Conservation (phyloP, 768 basidiomycete genomes). For the Suillus placidus region DNA sequence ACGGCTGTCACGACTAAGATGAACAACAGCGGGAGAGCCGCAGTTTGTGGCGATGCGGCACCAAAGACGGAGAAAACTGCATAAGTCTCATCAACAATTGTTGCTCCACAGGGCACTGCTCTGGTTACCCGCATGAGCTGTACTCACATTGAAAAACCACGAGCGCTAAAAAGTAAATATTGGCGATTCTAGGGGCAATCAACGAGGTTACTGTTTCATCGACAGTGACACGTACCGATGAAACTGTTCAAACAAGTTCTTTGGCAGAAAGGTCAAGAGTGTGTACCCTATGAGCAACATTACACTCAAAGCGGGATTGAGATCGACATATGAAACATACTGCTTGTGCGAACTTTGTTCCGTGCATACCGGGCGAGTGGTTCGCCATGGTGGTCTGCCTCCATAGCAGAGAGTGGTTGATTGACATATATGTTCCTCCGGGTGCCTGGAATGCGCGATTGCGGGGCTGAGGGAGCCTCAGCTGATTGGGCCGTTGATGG, state of each 20-base stretch:
- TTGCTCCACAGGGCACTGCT: conserved; percentile 2
- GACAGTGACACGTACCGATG: conserved; percentile 55
- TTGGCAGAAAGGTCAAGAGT: conserved; percentile 85
- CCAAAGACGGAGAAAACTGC: conserved; percentile 91
- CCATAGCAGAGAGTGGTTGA: conserved; percentile 59
- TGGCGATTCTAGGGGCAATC: conserved; percentile 64
- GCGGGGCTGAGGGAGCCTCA: conserved; percentile 16
- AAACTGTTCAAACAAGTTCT: conserved; percentile 95
- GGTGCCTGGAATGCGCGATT: conserved; percentile 44
- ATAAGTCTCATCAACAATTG: conserved; percentile 13
- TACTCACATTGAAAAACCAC: conserved; percentile 76
- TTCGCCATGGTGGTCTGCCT: conserved; percentile 74
- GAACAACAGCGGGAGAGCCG: conserved; percentile 84
- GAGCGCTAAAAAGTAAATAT: conserved; percentile 87
- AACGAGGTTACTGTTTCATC: background rate
- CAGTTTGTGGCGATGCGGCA: conserved; percentile 77
- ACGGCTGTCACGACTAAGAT: conserved; percentile 88
- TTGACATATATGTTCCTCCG: conserved; percentile 86
- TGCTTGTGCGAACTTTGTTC: conserved; percentile 94
- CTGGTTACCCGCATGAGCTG: background rate
- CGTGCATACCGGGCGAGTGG: conserved; percentile 78
- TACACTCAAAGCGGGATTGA: background rate
- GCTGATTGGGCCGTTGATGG: conserved; percentile 29
- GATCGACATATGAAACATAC: conserved; percentile 48
- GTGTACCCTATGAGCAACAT: conserved; percentile 72